Evolutionary conservation across 495 filamentous ascomycete genomes (phyloP).

Genomic region (Penicillium mononematosum): DNA sequence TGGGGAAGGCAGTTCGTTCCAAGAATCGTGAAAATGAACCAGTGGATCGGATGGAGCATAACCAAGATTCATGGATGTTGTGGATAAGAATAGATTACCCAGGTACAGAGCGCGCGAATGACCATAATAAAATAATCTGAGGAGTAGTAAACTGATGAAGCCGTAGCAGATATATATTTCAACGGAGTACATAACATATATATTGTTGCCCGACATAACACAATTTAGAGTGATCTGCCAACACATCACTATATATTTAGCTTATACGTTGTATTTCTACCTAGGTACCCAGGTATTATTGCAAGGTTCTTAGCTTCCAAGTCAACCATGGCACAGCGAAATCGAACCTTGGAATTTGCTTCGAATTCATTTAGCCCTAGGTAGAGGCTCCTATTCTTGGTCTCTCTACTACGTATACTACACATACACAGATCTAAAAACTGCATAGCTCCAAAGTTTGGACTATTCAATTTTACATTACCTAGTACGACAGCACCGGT

Average conservation of each 20-base stretch:
- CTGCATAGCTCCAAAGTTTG: not conserved
- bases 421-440: not conserved
- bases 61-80: not conserved
- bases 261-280: no score
- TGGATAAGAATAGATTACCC: not conserved
- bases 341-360: no score
- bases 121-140: not conserved
- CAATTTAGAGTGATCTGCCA: slow-evolving; percentile 10
- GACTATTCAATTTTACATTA: not conserved
- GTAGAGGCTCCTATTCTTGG: not conserved
- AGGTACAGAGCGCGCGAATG: no score
- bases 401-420: not conserved
- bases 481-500: not conserved
- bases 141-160: not conserved
- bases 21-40: slow-evolving; percentile 18
- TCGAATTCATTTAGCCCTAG: no score
- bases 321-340: slow-evolving; percentile 22
- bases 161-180: not conserved
- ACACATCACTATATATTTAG: slow-evolving; percentile 17
- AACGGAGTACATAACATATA: not conserved
- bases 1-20: slow-evolving; percentile 24
- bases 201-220: slow-evolving; percentile 18
- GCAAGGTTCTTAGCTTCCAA: not conserved
- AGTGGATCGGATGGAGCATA: slow-evolving; percentile 18
- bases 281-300: not conserved